Conservation (phyloP, 805 yeast species). For the Zygosaccharomyces gambellarensis region DNA sequence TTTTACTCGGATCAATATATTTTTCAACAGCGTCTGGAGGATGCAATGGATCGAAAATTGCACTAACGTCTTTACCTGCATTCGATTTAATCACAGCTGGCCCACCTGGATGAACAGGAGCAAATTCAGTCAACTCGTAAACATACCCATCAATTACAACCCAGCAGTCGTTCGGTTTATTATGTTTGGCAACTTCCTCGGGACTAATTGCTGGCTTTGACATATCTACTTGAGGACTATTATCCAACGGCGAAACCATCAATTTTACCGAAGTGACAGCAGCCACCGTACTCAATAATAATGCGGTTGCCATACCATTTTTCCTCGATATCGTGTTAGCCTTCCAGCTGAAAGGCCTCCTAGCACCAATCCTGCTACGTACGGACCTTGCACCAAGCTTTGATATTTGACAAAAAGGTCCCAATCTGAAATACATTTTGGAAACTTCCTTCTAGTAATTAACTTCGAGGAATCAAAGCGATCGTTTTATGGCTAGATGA, state of each 20-base stretch:
- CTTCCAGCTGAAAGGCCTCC: neutral
- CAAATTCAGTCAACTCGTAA: slow-evolving; percentile 70
- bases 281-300: neutral
- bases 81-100: slow-evolving; percentile 69
- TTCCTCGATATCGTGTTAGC: neutral
- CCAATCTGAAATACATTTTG: neutral
- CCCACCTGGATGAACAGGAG: slow-evolving; percentile 77
- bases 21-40: slow-evolving; percentile 79
- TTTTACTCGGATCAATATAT: slow-evolving; percentile 53
- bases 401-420: neutral
- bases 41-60: slow-evolving; percentile 83
- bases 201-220: slow-evolving; percentile 25
- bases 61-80: slow-evolving; percentile 81
- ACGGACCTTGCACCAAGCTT: neutral
- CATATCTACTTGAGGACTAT: slow-evolving; percentile 8
- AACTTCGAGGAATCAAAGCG: no score
- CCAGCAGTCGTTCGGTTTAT: slow-evolving; percentile 75
- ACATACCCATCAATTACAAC: slow-evolving; percentile 74
- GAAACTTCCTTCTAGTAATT: no score
- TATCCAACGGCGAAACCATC: neutral
- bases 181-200: slow-evolving; percentile 64
- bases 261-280: neutral
- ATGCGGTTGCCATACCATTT: neutral
- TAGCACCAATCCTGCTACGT: neutral
- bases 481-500: no score